Evolutionary conservation across 1,284 basidiomycete species (phyloP).

Genomic region (Apiotrichum sp.): DNA sequence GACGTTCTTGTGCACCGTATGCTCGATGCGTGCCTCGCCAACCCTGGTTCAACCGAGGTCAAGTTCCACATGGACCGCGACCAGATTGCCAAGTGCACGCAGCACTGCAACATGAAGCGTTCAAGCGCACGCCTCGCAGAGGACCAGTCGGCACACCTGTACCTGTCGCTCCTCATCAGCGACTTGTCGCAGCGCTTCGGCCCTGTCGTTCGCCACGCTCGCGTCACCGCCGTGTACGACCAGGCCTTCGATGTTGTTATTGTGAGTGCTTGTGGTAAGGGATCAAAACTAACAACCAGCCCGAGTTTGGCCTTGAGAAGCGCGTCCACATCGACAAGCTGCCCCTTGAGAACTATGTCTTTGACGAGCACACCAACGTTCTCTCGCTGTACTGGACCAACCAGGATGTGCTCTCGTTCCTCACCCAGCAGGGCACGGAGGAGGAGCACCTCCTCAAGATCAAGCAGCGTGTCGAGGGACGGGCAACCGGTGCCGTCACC

Average conservation of each 20-base stretch:
- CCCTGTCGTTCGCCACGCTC: constrained; percentile 85
- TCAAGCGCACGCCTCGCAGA: constrained; percentile 71
- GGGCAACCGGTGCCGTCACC: constrained; percentile 57
- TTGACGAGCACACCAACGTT: constrained; percentile 83
- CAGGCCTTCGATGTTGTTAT: constrained; percentile 85
- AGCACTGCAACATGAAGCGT: constrained; percentile 87
- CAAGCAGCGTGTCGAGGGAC: constrained; percentile 77
- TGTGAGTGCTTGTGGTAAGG: background rate
- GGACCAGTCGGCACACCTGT: constrained; percentile 92
- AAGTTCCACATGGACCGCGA: constrained; percentile 97
- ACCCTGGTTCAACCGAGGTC: constrained; percentile 54
- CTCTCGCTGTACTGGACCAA: constrained; percentile 68
- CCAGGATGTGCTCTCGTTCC: constrained; percentile 85
- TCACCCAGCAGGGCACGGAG: constrained; percentile 73
- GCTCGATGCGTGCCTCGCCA: constrained; percentile 76
- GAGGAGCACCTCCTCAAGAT: constrained; percentile 89
- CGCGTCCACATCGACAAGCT: constrained; percentile 97
- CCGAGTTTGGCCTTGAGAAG: constrained; percentile 97
- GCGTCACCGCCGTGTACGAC: constrained; percentile 88
- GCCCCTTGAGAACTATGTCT: constrained; percentile 93
- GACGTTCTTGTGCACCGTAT: constrained; percentile 96
- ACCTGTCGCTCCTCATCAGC: constrained; percentile 81
- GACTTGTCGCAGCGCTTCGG: constrained; percentile 92
- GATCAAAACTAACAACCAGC: constrained; percentile 28
- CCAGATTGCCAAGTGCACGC: constrained; percentile 92